Conservation (phyloP, 192 early-diverging fungal species). For the Chytriomyces confervae region DNA sequence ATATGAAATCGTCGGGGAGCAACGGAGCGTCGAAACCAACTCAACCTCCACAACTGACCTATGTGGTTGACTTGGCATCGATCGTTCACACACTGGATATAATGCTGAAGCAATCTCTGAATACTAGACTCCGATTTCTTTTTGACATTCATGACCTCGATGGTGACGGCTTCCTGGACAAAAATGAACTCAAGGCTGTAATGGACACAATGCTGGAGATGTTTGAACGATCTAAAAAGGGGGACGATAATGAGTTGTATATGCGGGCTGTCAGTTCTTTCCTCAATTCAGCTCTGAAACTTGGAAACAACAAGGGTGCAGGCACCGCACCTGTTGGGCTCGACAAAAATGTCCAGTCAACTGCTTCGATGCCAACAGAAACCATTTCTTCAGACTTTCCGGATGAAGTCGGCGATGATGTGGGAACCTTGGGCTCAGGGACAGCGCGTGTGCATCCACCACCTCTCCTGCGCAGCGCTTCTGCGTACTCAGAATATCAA, state of each 20-base stretch:
- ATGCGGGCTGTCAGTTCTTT: conserved; percentile 63
- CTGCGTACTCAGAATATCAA: background rate
- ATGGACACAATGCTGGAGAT: conserved; percentile 65
- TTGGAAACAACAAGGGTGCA: conserved; percentile 55
- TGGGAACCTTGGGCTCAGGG: background rate
- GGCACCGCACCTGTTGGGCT: background rate
- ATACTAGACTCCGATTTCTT: conserved; percentile 58
- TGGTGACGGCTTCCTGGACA: conserved; percentile 60
- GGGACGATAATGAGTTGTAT: conserved; percentile 57
- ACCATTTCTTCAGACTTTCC: background rate
- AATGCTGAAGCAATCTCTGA: conserved; percentile 62
- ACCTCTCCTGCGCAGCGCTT: background rate
- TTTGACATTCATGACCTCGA: conserved; percentile 67
- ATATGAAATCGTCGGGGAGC: conserved; percentile 2
- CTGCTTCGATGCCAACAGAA: background rate
- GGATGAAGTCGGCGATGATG: background rate
- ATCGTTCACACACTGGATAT: conserved; percentile 63
- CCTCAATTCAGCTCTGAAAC: conserved; percentile 59
- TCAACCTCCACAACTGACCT: background rate
- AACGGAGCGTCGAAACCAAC: background rate
- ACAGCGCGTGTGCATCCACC: background rate
- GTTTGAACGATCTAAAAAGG: conserved; percentile 46
- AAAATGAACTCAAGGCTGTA: conserved; percentile 59
- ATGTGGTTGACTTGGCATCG: conserved; percentile 63
- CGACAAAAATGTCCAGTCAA: background rate